Base-by-base conservation (phyloP, 2,329 filamentous ascomycete genomes). In the Cladosporium oxysporum region DNA sequence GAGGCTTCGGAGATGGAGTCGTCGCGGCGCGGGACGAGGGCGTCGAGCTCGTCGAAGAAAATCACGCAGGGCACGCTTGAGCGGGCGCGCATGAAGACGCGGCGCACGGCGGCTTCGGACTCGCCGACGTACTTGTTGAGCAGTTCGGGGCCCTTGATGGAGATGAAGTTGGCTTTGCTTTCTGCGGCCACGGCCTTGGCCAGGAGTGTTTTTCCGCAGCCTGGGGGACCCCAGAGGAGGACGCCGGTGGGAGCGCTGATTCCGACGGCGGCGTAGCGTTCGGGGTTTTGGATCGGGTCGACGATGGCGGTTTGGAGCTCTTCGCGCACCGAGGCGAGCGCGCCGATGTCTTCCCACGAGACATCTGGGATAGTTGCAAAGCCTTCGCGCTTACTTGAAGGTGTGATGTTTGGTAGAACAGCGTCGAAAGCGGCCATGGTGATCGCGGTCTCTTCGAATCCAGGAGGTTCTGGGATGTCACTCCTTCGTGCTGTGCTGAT, bases 91-190 rank as follows among this genome's bases (percentile, higher is more conserved):
- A 89, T 87, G 78, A 99, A 99, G 0, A 98, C 90, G 76, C 96
- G 92, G 26, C 95, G 89, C 1, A 99, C 91, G 0, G 93, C 92
- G 12, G 94, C 90, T 80, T 99, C 95, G 7, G 92, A 96, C 79
- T 99, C 95, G 71, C 95, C 95, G 11, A 99, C 93, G 76, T 94
- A 99, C 76, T 98, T 99, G 83, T 98, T 98, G 55, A 99, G 85
- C 11, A 99, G 83, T 77, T 99, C 95, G 0, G 95, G 95, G 0
- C 95, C 95, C 79, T 97, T 97, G 79, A 99, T 92, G 62, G 92
- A 93, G 79, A 99, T 99, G 82, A 99, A 99, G 79, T 97, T 98
- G 58, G 95, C 95, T 77, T 94, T 92, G 8, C 91, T 93, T 76
- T 97, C 93, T 77, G 96, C 96, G 64, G 95, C 95, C 5, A 97